Evolutionary conservation across 2,329 filamentous ascomycete genomes (phyloP).

Genomic region (Stemphylium beticola): DNA sequence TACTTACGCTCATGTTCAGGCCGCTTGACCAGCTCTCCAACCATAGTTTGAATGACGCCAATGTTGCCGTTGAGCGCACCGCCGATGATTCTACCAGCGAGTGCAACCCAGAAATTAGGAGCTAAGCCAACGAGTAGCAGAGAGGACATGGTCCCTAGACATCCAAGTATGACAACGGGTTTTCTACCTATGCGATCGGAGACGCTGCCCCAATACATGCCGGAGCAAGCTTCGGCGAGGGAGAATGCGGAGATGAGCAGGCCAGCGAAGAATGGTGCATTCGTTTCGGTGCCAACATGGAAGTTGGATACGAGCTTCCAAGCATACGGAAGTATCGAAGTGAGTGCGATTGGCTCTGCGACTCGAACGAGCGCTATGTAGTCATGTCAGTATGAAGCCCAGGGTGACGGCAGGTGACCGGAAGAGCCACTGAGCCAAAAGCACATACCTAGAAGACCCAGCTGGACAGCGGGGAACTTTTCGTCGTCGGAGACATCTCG

Average conservation of each 20-base stretch:
- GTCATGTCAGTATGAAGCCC: conserved; percentile 7
- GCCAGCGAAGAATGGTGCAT: conserved; percentile 84
- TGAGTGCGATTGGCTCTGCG: conserved; percentile 90
- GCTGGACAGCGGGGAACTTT: conserved; percentile 76
- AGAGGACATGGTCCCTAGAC: conserved; percentile 80
- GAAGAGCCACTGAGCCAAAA: not conserved
- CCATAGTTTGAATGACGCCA: conserved; percentile 83
- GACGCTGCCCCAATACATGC: conserved; percentile 64
- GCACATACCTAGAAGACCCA: conserved; percentile 79
- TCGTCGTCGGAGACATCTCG: conserved; percentile 67
- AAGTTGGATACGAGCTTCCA: conserved; percentile 50
- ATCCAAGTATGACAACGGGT: conserved; percentile 55
- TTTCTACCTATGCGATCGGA: conserved; percentile 50
- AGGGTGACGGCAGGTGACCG: not conserved
- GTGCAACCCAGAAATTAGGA: conserved; percentile 81
- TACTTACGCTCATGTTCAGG: conserved; percentile 84
- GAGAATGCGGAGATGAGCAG: conserved; percentile 89
- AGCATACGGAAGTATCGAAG: conserved; percentile 87
- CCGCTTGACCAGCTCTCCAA: conserved; percentile 82
- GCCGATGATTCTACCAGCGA: conserved; percentile 76
- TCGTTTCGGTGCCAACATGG: conserved; percentile 43
- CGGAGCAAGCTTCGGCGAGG: conserved; percentile 82
- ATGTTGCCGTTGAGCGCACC: conserved; percentile 87
- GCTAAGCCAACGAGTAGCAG: conserved; percentile 84
- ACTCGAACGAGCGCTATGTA: conserved; percentile 82